Conservation (phyloP, 2,329 filamentous ascomycete genomes). For the Paramyrothecium sp. region DNA sequence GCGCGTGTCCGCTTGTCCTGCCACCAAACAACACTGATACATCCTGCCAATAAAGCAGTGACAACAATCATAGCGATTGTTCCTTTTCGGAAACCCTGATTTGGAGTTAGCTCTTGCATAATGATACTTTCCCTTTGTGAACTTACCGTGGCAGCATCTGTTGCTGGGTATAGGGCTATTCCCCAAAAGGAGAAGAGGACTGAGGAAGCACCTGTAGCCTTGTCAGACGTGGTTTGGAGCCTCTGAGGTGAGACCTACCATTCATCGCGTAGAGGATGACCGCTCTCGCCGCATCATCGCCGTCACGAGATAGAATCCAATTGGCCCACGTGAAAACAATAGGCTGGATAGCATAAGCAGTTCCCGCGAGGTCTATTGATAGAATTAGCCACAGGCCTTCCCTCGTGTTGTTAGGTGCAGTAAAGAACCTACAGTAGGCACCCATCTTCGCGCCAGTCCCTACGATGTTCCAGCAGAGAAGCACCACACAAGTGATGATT, state of each 20-base stretch:
- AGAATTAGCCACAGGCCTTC: conserved; percentile 7
- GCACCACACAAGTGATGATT: conserved; percentile 28
- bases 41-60: conserved; percentile 6
- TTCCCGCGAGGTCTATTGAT: conserved; percentile 31
- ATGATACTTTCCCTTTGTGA: neutral
- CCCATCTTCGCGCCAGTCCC: conserved; percentile 19
- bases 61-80: conserved; percentile 30
- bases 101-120: too few relatives aligned
- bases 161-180: conserved; percentile 31
- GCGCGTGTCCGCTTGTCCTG: conserved; percentile 9
- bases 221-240: neutral
- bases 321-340: conserved; percentile 39
- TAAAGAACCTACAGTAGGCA: conserved; percentile 10
- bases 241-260: conserved; percentile 9
- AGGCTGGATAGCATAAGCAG: conserved; percentile 37
- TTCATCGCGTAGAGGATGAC: conserved; percentile 37
- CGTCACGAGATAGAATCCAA: conserved; percentile 30
- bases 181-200: conserved; percentile 40
- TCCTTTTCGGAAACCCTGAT: conserved; percentile 23
- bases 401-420: too few relatives aligned
- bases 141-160: conserved; percentile 33
- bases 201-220: conserved; percentile 20
- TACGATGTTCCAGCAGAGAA: conserved; percentile 26
- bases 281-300: conserved; percentile 34
- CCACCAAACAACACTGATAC: conserved; percentile 14